Evolutionary conservation across 495 filamentous ascomycete species (phyloP).

Genomic region (Penicillium diatomitis): DNA sequence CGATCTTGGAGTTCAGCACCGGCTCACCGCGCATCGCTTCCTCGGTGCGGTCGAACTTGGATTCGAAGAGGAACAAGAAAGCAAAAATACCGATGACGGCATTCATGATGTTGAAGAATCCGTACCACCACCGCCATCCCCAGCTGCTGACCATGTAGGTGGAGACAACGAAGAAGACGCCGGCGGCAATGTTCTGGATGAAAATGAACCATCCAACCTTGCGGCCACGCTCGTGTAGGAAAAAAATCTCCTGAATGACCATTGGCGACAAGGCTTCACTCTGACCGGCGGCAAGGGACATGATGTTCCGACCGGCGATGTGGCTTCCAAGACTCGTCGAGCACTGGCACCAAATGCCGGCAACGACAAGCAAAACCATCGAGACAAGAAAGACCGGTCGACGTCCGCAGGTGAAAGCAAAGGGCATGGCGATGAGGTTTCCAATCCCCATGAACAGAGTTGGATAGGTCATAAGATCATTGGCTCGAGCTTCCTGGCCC

Average conservation of each 20-base stretch:
- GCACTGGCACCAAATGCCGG: conserved; percentile 16
- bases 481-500: conserved; percentile 9
- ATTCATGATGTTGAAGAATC: conserved; percentile 12
- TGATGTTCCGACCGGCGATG: conserved; percentile 19
- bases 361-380: conserved; percentile 11
- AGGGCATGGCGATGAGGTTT: conserved; percentile 19
- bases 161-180: conserved; percentile 10
- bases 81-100: conserved; percentile 5
- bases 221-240: conserved; percentile 13
- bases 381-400: conserved; percentile 19
- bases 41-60: conserved; percentile 6
- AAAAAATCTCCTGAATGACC: conserved; percentile 16
- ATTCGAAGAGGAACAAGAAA: conserved; percentile 8
- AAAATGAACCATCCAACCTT: conserved; percentile 15
- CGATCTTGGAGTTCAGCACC: not conserved
- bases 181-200: conserved; percentile 10
- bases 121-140: conserved; percentile 20
- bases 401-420: conserved; percentile 12
- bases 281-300: conserved; percentile 19
- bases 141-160: conserved; percentile 10
- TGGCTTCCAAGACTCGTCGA: conserved; percentile 12
- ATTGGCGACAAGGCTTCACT: conserved; percentile 17
- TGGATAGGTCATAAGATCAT: conserved; percentile 19
- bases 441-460: conserved; percentile 23
- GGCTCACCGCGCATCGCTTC: conserved; percentile 4